phyloP scores from a whole-genome alignment of 2,329 filamentous ascomycete species.

The Harringtonia aguacate region DNA sequence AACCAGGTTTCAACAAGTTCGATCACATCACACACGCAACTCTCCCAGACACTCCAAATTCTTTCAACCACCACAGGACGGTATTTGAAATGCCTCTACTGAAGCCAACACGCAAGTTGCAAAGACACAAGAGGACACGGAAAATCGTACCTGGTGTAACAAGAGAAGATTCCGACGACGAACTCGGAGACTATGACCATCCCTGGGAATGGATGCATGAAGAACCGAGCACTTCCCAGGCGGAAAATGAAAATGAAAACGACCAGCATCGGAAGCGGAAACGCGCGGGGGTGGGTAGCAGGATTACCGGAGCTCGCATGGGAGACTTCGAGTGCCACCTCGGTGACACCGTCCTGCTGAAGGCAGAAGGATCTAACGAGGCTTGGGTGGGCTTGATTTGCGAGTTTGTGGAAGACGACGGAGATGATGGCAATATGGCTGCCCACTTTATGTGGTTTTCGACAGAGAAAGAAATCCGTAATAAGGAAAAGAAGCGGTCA shows the following conservation, averaged over 20 bases:
- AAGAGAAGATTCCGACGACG: slow-evolving; percentile 80
- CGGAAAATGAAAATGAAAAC: not conserved
- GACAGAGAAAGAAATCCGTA: slow-evolving; percentile 78
- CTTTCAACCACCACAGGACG: not conserved
- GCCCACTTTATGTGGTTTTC: slow-evolving; percentile 96
- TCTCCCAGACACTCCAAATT: no score
- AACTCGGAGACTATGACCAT: slow-evolving; percentile 61
- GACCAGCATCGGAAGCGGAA: slow-evolving; percentile 23
- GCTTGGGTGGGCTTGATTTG: slow-evolving; percentile 89
- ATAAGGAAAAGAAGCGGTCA: slow-evolving; percentile 67
- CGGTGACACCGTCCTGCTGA: slow-evolving; percentile 77
- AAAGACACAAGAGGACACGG: slow-evolving; percentile 4
- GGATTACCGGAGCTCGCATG: slow-evolving; percentile 73
- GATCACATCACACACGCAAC: no score
- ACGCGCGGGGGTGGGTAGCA: slow-evolving; percentile 18
- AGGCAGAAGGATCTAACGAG: slow-evolving; percentile 76
- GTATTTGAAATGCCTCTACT: slow-evolving; percentile 9
- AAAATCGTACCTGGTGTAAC: slow-evolving; percentile 41
- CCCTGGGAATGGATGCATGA: slow-evolving; percentile 76
- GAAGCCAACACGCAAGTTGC: not conserved
- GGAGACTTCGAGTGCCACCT: slow-evolving; percentile 69
- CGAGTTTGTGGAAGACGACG: slow-evolving; percentile 63
- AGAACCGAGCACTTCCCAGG: slow-evolving; percentile 7
- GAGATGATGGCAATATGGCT: slow-evolving; percentile 61
- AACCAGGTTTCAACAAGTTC: no score